Percentiles rank a stretch among this genome's conserved stretches.
These are phyloP conservation scores for Calycina herbarum DNA, from an alignment of 2,329 filamentous ascomycete species.

Conservation along the genomic window DNA sequence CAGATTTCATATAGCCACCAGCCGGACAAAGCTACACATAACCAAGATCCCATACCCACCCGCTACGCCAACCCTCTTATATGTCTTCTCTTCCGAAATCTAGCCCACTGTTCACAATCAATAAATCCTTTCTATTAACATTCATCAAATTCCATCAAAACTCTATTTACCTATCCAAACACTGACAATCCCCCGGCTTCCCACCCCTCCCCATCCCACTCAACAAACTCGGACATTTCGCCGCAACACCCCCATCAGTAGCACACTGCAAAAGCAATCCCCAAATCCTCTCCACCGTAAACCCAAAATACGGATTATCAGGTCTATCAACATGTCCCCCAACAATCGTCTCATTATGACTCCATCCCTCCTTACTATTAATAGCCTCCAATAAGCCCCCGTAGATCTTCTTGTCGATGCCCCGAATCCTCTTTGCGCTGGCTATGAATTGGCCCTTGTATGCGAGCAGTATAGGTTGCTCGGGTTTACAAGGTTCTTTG, in stretches of 20 bases:
- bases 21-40: too few relatives aligned
- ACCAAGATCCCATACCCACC: too few relatives aligned
- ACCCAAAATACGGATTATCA: conserved; percentile 34
- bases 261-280: conserved; percentile 34
- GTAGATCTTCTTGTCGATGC: conserved; percentile 28
- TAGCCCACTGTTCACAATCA: too few relatives aligned
- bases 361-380: conserved; percentile 28
- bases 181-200: conserved; percentile 31
- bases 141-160: not conserved
- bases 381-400: conserved; percentile 25
- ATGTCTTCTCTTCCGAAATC: too few relatives aligned
- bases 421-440: conserved; percentile 45
- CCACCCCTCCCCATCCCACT: conserved; percentile 64
- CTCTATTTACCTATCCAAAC: conserved; percentile 26
- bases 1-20: too few relatives aligned
- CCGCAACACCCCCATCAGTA: conserved; percentile 68
- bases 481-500: conserved; percentile 25
- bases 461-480: conserved; percentile 40
- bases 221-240: conserved; percentile 78
- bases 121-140: not conserved
- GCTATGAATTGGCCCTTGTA: conserved; percentile 52
- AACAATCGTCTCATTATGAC: conserved; percentile 22
- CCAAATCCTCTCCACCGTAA: conserved; percentile 34
- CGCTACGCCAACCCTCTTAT: too few relatives aligned
- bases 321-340: conserved; percentile 19